phyloP scores from a whole-genome alignment of 1,284 basidiomycete species.

The Austroboletus niveus region DNA sequence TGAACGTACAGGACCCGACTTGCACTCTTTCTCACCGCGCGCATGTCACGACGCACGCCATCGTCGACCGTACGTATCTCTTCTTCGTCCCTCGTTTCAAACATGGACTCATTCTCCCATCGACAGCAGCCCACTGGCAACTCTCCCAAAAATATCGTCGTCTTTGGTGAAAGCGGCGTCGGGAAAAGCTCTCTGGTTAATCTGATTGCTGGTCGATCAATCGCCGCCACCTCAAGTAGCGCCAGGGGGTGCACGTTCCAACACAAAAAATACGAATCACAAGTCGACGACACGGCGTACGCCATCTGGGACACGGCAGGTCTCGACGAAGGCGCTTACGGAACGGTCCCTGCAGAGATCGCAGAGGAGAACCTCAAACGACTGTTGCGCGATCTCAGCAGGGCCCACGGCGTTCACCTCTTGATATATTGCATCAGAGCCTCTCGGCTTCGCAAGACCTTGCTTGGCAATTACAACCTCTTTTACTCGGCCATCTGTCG shows the following conservation, averaged over 20 bases:
- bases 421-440: slow-evolving; percentile 31
- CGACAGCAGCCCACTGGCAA: slow-evolving; percentile 6
- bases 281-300: slow-evolving; percentile 21
- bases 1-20: slow-evolving; percentile 5
- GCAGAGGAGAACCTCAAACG: slow-evolving; percentile 28
- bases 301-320: slow-evolving; percentile 30
- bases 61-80: slow-evolving; percentile 13
- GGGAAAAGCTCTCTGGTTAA: slow-evolving; percentile 34
- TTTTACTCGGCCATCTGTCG: slow-evolving; percentile 35
- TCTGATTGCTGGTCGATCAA: slow-evolving; percentile 31
- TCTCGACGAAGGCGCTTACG: slow-evolving; percentile 30
- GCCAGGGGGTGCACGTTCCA: slow-evolving; percentile 31
- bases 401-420: slow-evolving; percentile 27
- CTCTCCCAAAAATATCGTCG: slow-evolving; percentile 23
- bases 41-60: slow-evolving; percentile 21
- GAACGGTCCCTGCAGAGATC: slow-evolving; percentile 28
- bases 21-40: slow-evolving; percentile 5
- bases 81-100: background rate
- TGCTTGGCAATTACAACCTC: slow-evolving; percentile 31
- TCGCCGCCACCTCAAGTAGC: slow-evolving; percentile 27
- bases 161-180: slow-evolving; percentile 30
- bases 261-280: slow-evolving; percentile 27
- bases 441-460: slow-evolving; percentile 19
- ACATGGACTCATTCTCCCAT: background rate
- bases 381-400: slow-evolving; percentile 23